Evolutionary conservation across 2,329 filamentous ascomycete species (phyloP).

Genomic region (Pseudogymnoascus sp.): DNA sequence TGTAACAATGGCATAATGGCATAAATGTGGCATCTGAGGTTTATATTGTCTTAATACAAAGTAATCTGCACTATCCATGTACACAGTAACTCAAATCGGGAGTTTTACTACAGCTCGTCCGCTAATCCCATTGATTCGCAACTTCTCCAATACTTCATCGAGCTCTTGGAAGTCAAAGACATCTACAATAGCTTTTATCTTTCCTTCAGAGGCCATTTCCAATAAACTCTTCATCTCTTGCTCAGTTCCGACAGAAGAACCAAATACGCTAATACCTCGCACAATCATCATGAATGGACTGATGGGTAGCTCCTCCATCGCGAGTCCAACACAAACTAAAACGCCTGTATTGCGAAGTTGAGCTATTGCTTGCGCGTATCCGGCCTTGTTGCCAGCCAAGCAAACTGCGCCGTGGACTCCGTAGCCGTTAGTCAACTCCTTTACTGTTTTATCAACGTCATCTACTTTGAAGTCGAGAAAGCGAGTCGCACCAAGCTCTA

Average conservation of each 20-base stretch:
- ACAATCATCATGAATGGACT: not conserved
- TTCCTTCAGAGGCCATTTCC: conserved; percentile 5
- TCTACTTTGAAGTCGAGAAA: not conserved
- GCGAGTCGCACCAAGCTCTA: not conserved
- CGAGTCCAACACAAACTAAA: conserved; percentile 9
- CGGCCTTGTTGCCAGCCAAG: not conserved
- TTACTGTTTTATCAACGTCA: not conserved
- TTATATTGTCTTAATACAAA: not conserved
- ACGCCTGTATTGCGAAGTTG: not conserved
- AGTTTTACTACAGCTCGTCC: conserved; percentile 3
- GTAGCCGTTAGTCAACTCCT: not conserved
- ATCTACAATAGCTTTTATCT: conserved; percentile 4
- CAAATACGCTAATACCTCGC: conserved; percentile 1
- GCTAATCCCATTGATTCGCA: conserved; percentile 4
- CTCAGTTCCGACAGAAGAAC: conserved; percentile 10
- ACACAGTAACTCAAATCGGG: not conserved
- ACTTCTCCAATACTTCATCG: not conserved
- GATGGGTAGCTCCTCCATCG: not conserved
- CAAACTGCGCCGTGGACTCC: not conserved
- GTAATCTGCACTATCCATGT: not conserved
- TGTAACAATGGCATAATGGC: not conserved
- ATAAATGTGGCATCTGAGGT: not conserved
- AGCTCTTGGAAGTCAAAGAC: conserved; percentile 1
- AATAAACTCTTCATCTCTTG: conserved; percentile 6
- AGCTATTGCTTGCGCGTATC: not conserved